Percentiles rank a stretch among this genome's conserved stretches.
Evolutionary conservation across 2,329 filamentous ascomycete genomes (phyloP).

Genomic region (Penicillium sp.): DNA sequence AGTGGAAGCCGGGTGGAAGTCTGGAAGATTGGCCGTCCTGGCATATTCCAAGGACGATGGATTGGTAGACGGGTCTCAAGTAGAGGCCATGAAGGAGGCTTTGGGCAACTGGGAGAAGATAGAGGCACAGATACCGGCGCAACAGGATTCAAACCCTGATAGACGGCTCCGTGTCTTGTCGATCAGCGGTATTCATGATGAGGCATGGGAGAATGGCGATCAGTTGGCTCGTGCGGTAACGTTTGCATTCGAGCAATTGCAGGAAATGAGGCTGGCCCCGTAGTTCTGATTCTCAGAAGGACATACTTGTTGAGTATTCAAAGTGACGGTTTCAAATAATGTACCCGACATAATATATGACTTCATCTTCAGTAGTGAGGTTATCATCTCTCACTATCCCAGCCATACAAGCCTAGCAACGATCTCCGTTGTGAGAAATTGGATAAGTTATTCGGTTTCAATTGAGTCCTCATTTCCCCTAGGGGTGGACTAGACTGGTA

Average conservation of each 20-base stretch:
- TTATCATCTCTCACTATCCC: background rate
- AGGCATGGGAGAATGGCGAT: constrained; percentile 43
- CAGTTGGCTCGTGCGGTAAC: constrained; percentile 42
- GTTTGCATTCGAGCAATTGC: constrained; percentile 32
- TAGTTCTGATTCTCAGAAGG: background rate
- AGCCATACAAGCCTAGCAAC: background rate
- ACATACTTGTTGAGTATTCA: background rate
- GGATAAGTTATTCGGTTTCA: constrained; percentile 9
- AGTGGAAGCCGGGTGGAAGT: constrained; percentile 36
- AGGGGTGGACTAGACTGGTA: constrained; percentile 5
- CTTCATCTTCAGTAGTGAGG: background rate
- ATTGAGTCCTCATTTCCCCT: constrained; percentile 10
- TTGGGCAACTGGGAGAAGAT: constrained; percentile 49
- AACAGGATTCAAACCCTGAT: constrained; percentile 34
- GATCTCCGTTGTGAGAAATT: background rate
- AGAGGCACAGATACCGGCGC: constrained; percentile 6
- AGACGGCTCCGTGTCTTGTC: constrained; percentile 41
- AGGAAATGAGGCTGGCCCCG: constrained; percentile 24
- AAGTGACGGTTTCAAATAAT: background rate
- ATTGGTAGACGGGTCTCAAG: constrained; percentile 42
- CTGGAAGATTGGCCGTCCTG: constrained; percentile 39
- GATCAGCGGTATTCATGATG: constrained; percentile 43
- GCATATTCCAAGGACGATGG: constrained; percentile 45
- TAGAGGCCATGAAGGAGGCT: constrained; percentile 50
- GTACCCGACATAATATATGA: background rate